Percentiles rank a stretch among this genome's conserved stretches.
Evolutionary conservation across 140 eudicot species (phyloP).

Genomic region (Cichorium intybus): DNA sequence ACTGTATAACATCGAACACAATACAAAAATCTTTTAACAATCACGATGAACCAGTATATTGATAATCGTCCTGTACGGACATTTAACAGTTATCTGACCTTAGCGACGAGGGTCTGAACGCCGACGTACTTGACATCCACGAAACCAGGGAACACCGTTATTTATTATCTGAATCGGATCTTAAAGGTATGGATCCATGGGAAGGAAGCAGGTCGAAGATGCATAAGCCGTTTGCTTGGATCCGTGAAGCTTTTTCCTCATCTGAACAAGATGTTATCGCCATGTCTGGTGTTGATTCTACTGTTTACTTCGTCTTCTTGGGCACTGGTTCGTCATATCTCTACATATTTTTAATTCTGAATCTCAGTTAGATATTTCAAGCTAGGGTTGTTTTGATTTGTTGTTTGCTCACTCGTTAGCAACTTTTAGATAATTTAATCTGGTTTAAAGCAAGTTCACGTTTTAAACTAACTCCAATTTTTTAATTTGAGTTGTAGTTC

Average conservation of each 20-base stretch:
- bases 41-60: not conserved
- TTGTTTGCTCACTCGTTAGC: not conserved
- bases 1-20: conserved; percentile 39
- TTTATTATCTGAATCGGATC: conserved; percentile 86
- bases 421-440: conserved; percentile 4
- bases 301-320: conserved; percentile 88
- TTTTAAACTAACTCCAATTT: too few relatives aligned
- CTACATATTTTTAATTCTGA: not conserved
- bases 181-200: conserved; percentile 75
- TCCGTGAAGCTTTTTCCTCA: too few relatives aligned
- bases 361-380: not conserved
- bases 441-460: not conserved
- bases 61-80: too few relatives aligned
- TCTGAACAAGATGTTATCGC: conserved; percentile 53
- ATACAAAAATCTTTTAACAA: not conserved
- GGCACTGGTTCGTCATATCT: conserved; percentile 52
- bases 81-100: conserved; percentile 44
- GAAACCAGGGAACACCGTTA: conserved; percentile 50
- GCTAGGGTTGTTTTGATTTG: too few relatives aligned
- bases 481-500: too few relatives aligned
- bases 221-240: too few relatives aligned
- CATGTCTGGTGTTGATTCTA: conserved; percentile 85
- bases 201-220: too few relatives aligned
- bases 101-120: conserved; percentile 83
- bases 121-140: too few relatives aligned